Percentiles rank a stretch among this genome's conserved stretches.
Conservation (phyloP, 306 rosid genomes). For the Quercus gilva region DNA sequence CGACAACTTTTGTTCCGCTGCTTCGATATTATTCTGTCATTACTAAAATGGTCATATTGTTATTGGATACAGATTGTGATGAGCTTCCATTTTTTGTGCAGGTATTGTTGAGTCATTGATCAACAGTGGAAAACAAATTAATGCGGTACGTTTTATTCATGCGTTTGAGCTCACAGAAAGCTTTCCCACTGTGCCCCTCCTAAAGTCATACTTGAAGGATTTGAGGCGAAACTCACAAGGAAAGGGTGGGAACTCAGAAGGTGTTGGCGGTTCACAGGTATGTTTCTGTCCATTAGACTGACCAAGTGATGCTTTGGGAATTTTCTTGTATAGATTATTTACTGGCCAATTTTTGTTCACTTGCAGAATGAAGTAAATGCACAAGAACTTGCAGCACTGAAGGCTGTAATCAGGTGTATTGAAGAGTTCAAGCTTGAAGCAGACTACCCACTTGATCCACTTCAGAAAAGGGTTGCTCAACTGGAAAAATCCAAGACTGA, state of each 20-base stretch:
- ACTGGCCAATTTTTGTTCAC: constrained; percentile 7
- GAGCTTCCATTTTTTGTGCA: constrained; percentile 31
- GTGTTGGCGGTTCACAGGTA: constrained; percentile 53
- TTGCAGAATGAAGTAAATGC: constrained; percentile 51
- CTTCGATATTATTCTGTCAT: constrained; percentile 17
- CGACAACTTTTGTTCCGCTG: constrained; percentile 7
- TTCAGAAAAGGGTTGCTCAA: constrained; percentile 67
- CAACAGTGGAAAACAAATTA: constrained; percentile 54
- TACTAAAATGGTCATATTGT: background rate
- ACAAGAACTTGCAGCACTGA: constrained; percentile 62
- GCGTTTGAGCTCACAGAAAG: constrained; percentile 61
- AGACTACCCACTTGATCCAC: constrained; percentile 80
- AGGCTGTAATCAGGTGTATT: constrained; percentile 47
- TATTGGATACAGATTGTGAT: constrained; percentile 25
- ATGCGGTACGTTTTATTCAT: constrained; percentile 63
- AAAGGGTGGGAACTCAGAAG: constrained; percentile 43
- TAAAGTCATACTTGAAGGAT: constrained; percentile 68
- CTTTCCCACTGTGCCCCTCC: constrained; percentile 70
- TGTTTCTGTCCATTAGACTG: constrained; percentile 5
- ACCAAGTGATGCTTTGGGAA: constrained; percentile 9
- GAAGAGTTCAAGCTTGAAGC: constrained; percentile 67
- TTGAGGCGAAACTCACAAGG: constrained; percentile 74
- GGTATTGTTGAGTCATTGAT: constrained; percentile 53
- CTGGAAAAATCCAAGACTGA: constrained; percentile 61
- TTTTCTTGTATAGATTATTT: constrained; percentile 15